Evolutionary conservation across 225 moss, liverwort and hornwort genomes (phyloP), one percentile per base, ranked within the genome.

Genomic region (Pseudoscleropodium purum): DNA sequence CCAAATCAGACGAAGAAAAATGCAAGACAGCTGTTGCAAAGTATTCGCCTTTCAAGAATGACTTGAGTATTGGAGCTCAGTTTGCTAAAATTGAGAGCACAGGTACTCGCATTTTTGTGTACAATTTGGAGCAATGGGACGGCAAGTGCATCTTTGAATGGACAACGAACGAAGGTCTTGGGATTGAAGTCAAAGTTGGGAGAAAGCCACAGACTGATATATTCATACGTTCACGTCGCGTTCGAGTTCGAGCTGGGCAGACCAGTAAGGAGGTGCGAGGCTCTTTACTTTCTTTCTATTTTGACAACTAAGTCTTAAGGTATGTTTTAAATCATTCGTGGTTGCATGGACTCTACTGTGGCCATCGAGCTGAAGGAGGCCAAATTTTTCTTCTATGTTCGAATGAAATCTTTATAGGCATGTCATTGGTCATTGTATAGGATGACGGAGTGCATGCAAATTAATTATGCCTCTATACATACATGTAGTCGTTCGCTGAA

Each of bases 71-170:
- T 84, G 98, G 98, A 23, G 94, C 94, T 61, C 68, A 95, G 61
- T 98, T 98, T 87, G 96, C 95, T n/a, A 98, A 92, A 89, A 93
- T 97, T 66, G 96, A 91, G n/a, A 90, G 87, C 24, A 96, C 94
- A 19, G 97, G 98, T 36, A 97, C 98, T 25, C 91, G 92, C 11
- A 95, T 97, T 31, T 96, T 92, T 86, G 91, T 97, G 23, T 98
- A 94, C 79, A 98, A 96, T 88, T 63, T 97, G 81, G 96, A 97
- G 69, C 90, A 90, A 81, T 98, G 98, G 98, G 96, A 94, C 39
- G 85, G 87, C 65, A 68, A 94, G 21, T 97, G 94, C 88, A 90
- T 95, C 27, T 91, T 98, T 79, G 85, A 94, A 61, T 95, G 95
- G 95, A 82, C 81, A 36, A 56, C 82, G 31, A 82, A 61, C 73